A percentile compares a stretch with the other conserved stretches of the same genome.
These are phyloP conservation scores for Trichoderma reesei DNA, from an alignment of 495 filamentous ascomycete species.

Conservation along the genomic window DNA sequence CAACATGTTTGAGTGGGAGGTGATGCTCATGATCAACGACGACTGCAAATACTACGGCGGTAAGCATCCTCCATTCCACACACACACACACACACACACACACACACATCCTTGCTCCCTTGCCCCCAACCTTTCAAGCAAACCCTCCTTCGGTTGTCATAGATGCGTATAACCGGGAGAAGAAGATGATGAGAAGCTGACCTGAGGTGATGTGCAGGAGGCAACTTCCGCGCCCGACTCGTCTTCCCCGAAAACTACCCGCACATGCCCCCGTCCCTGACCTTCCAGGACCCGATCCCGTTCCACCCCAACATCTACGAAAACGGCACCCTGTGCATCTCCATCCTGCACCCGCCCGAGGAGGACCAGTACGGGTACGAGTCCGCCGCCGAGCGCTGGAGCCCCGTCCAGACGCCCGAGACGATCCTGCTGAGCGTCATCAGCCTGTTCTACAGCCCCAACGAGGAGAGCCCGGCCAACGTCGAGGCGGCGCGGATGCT, in stretches of 20 bases:
- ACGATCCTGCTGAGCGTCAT: slow-evolving; percentile 89
- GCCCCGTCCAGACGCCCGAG: slow-evolving; percentile 93
- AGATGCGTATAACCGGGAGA: too few species aligned
- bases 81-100: too few species aligned
- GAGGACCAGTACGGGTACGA: slow-evolving; percentile 97
- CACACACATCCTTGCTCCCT: too few species aligned
- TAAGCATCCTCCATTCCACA: too few species aligned
- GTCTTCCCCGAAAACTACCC: slow-evolving; percentile 78
- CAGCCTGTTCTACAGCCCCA: slow-evolving; percentile 84
- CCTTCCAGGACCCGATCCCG: slow-evolving; percentile 71
- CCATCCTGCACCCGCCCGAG: slow-evolving; percentile 90
- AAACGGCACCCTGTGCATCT: slow-evolving; percentile 88
- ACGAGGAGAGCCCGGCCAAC: slow-evolving; percentile 93
- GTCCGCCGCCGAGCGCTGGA: slow-evolving; percentile 84
- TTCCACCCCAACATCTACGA: slow-evolving; percentile 97
- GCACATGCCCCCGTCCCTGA: slow-evolving; percentile 80
- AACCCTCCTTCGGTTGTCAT: too few species aligned
- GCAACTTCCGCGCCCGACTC: slow-evolving; percentile 77
- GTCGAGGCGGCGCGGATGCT: slow-evolving; percentile 83
- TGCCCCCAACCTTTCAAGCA: too few species aligned
- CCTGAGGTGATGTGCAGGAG: slow-evolving; percentile 45
- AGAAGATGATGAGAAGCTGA: too few species aligned
- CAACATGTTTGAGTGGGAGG: slow-evolving; percentile 98
- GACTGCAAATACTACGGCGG: slow-evolving; percentile 93
- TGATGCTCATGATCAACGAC: slow-evolving; percentile 97